Base-by-base conservation (phyloP, 2,329 filamentous ascomycete species). In the Penicillium sp. region DNA sequence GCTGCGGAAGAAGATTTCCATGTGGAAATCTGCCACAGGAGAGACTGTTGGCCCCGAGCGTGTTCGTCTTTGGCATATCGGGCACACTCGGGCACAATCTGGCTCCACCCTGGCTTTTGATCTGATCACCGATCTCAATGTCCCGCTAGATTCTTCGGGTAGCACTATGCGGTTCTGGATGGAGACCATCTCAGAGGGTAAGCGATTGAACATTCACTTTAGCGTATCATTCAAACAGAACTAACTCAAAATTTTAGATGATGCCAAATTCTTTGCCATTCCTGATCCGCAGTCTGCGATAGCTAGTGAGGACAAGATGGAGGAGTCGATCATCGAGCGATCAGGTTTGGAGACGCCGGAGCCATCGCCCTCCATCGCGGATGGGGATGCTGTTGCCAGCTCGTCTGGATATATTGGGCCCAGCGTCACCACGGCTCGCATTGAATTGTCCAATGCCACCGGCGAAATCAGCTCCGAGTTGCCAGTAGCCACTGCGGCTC, bases 31-130 rank as follows among this genome's bases (percentile, higher is more conserved):
- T 14, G 65, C 69, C 6, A 69, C 63, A 3, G 53, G 64, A 1
- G 66, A 71, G 7, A 51, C 59, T 1, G 61, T 74, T 40, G 63
- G 62, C 11, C 68, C 75, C 1, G 74, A 79, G 55, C 68, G 73
- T 49, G 69, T 79, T 48, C 78, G 77, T 40, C 68, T 80, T 22
- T 80, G 78, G 78, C 71, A 74, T 48, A 73, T 79, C 43, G 76
- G 75, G 40, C 73, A 75, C 35, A 71, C 70, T 45, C 71, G 71
- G 56, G 69, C 72, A 43, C 67, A 70, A 16, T 73, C 70, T 40
- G 70, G 71, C 1, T 71, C 77, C 4, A 75, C 74, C 5, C 65
- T 78, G 4, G 71, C 71, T 1, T 75, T 79, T 53, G 68, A 71
- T 48, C 73, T 73, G 1, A 69, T 78, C 46, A 70, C 71, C 3